Conservation (phyloP, 192 early-diverging fungal species). For the Spizellomyces sp. region DNA sequence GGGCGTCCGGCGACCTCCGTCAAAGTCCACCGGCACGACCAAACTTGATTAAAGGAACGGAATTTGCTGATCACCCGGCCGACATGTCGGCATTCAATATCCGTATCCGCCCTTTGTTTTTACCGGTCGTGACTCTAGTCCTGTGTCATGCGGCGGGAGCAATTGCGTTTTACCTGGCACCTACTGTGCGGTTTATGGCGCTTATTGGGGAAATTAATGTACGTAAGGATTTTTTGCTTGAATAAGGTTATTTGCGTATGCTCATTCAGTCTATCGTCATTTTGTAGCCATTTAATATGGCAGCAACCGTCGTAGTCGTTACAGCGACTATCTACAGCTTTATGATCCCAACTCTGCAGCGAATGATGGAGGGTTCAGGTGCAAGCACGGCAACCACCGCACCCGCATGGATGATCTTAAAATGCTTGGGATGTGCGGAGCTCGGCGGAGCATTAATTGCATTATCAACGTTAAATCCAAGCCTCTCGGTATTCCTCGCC, state of each 20-base stretch:
- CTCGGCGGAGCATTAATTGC: slow-evolving; percentile 38
- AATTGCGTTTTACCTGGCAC: slow-evolving; percentile 27
- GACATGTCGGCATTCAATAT: slow-evolving; percentile 25
- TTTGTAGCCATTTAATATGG: slow-evolving; percentile 24
- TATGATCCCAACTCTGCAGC: slow-evolving; percentile 33
- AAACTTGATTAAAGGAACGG: slow-evolving; percentile 6
- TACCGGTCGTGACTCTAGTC: slow-evolving; percentile 26
- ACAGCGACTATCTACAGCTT: slow-evolving; percentile 20
- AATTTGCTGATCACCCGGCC: background rate
- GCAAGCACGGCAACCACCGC: slow-evolving; percentile 11
- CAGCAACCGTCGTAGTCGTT: slow-evolving; percentile 6
- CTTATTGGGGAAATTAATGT: slow-evolving; percentile 15
- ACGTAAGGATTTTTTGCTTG: background rate
- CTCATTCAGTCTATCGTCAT: background rate
- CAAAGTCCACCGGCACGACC: background rate
- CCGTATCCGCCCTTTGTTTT: slow-evolving; percentile 30
- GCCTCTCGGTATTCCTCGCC: slow-evolving; percentile 41
- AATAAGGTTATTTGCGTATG: background rate
- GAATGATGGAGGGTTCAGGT: slow-evolving; percentile 36
- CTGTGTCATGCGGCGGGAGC: slow-evolving; percentile 26
- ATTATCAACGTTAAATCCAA: slow-evolving; percentile 46
- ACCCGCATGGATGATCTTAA: slow-evolving; percentile 46
- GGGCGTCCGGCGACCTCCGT: slow-evolving; percentile 2
- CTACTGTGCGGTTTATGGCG: slow-evolving; percentile 16
- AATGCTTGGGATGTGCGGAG: slow-evolving; percentile 33